Percentiles rank a stretch among this genome's conserved stretches.
Conservation (phyloP, 495 filamentous ascomycete genomes). For the Penicillium manginii region DNA sequence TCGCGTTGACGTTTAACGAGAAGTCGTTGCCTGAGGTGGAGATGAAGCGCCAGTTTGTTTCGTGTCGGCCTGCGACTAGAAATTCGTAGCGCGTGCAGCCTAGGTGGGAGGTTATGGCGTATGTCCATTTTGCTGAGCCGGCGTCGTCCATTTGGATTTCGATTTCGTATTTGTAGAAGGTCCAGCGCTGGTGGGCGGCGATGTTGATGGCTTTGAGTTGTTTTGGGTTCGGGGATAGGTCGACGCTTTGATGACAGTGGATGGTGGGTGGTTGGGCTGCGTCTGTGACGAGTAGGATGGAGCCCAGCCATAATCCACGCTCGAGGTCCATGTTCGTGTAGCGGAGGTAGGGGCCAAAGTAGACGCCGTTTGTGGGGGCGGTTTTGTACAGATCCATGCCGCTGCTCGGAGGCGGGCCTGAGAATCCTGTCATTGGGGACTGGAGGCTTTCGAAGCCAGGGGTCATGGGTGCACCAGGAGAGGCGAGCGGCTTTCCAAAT, state of each 20-base stretch:
- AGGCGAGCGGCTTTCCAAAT: constrained; percentile 75
- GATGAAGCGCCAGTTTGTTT: constrained; percentile 96
- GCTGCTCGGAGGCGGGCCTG: constrained; percentile 80
- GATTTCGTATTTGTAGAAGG: constrained; percentile 94
- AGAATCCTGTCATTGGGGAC: constrained; percentile 73
- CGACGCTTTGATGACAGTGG: constrained; percentile 88
- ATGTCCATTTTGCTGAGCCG: constrained; percentile 89
- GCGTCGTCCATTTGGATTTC: constrained; percentile 89
- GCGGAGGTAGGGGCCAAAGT: constrained; percentile 93
- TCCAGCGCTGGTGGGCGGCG: constrained; percentile 87
- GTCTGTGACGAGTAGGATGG: constrained; percentile 83
- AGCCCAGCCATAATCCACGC: constrained; percentile 85
- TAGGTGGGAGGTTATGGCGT: constrained; percentile 94
- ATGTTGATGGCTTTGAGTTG: constrained; percentile 87
- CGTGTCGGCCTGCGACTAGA: constrained; percentile 87
- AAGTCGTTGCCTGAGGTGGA: constrained; percentile 97
- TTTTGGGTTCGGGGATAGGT: constrained; percentile 89
- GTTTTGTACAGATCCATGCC: constrained; percentile 94
- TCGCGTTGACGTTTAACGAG: constrained; percentile 79
- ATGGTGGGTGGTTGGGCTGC: constrained; percentile 94
- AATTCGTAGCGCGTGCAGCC: constrained; percentile 98
- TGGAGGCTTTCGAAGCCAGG: constrained; percentile 77
- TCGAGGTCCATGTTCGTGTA: constrained; percentile 98
- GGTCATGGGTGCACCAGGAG: constrained; percentile 74
- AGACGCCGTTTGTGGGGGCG: constrained; percentile 93